Base-by-base conservation (phyloP, 2,329 filamentous ascomycete genomes). In the Fusarium aywerte region DNA sequence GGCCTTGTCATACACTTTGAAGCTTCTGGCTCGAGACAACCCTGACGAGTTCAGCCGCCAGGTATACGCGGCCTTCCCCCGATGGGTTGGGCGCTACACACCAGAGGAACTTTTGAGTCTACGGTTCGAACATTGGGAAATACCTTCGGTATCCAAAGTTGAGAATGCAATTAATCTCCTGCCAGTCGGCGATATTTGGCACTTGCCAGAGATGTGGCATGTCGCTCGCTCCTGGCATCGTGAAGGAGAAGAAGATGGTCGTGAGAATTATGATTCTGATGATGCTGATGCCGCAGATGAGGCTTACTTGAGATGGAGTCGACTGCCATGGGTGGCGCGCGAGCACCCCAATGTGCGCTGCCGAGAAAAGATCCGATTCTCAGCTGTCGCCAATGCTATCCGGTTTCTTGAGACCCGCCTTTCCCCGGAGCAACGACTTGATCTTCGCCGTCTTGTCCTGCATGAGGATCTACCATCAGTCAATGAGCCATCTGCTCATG, bases 321-420 rank as follows among this genome's bases (percentile, higher is more conserved):
- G n/a, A n/a, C n/a, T n/a, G n/a, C n/a, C n/a, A n/a, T n/a, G n/a
- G n/a, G n/a, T n/a, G n/a, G n/a, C n/a, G n/a, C n/a, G n/a, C n/a
- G n/a, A n/a, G n/a, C n/a, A n/a, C 10, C n/a, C 18, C 3, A 13
- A 21, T 15, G 7, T 48, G 21, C 25, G 36, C 3, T 55, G 42
- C 2, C 50, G 58, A 2, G 33, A 65, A 12, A 65, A 59, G 29
- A 39, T 65, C 1, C 48, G 54, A 7, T 69, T 67, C 8, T 70
- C 65, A 1, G 68, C 68, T 6, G 38, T 32, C 0, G 65, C 68
- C 2, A 42, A 7, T 0, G 51, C 65, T 0, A 65, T 71, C 2
- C 36, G 23, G 2, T 71, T 71, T 7, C 49, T 71, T 0, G 9
- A 50, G 1, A 52, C 25, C 0, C 39, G 47, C 4, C 13, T 50